Base-by-base conservation (phyloP, 306 rosid species). In the Gynostemma pentaphyllum region DNA sequence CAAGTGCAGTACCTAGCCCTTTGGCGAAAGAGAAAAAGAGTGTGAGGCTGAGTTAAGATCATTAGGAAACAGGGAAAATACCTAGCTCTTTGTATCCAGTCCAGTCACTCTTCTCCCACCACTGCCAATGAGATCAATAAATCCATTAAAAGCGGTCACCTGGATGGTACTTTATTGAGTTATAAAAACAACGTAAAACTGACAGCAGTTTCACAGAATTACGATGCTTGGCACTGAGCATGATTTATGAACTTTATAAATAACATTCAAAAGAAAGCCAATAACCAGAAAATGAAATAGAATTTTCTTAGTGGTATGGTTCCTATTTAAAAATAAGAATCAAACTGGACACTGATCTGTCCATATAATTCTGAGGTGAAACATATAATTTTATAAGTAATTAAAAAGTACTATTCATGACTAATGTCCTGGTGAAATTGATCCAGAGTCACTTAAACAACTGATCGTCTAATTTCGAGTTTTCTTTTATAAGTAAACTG, bases 31-130 rank as follows among this genome's bases (percentile, higher is more conserved):
- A 3, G 7, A 42, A 61, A 39, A 1, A 39, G 36, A 59, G 19
- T 22, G 22, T 41, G 21, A 41, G 54, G 41, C 0, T 24, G 44
- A 44, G 40, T 26, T 5, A 2, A 66, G 45, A 21, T 47, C 19
- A 23, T 30, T 12, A 30, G 45, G 53, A 48, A 64, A 32, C 1
- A 45, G 32, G 69, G 9, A 26, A 65, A 74, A 51, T 91, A 91
- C 98, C 98, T 73, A 91, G 91, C 88, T 91, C 98, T 83, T 91
- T 91, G 82, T 85, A 91, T 91, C 98, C 98, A 5, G 92, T 85
- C 95, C 98, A 88, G 79, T 88, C 96, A 77, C 96, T 88, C 81
- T 88, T 88, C 96, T 88, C 96, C 98, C 96, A 91, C 97, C 97
- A 91, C 97, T 91, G 96, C 74, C 96, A 91, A 85, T 85, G 83